Evolutionary conservation across 306 rosid genomes (phyloP), one percentile per base, ranked within the genome.

Genomic region (Trifolium repens): DNA sequence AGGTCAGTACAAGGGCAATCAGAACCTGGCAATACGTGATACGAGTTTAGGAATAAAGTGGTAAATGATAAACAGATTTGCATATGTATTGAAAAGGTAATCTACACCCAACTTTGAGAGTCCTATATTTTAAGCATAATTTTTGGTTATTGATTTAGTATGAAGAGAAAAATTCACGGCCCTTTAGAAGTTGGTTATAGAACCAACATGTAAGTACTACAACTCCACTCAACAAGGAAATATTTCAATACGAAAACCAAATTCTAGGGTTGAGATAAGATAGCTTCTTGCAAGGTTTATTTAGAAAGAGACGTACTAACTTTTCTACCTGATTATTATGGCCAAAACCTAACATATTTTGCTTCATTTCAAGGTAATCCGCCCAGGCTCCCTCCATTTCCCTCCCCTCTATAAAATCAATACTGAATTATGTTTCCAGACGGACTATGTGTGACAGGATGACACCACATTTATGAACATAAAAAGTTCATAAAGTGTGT

Each of bases 1-100:
- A 85, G 39, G 96, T 91, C 77, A 88, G 81, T 70, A 89, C 39
- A 82, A 91, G 91, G 65, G 80, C 83, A 84, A 73, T 57, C 62
- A 91, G 78, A 79, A 81, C 93, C 97, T 91, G 91, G 40, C 62
- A 71, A 74, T 75, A 44, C 47, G 74, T 13, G n/a, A 50, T 12
- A 74, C 54, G 39, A 78, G 66, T 79, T 79, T 60, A 57, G 67
- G 77, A 84, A 50, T 67, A 37, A 61, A 60, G 74, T 26, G 44
- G 81, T 37, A 46, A 60, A 73, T 47, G 61, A 61, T 19, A 72
- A 69, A 71, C 47, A 73, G 19, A 69, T 69, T 63, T 63, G 8
- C 1, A 34, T 22, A 76, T 24, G 69, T 9, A 50, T 50, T 60
- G 65, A 73, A 67, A 46, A 59, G 14, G 52, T 24, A 58, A 74